Base-by-base conservation (phyloP, 2,329 filamentous ascomycete species). In the Xenoacremonium recifei region DNA sequence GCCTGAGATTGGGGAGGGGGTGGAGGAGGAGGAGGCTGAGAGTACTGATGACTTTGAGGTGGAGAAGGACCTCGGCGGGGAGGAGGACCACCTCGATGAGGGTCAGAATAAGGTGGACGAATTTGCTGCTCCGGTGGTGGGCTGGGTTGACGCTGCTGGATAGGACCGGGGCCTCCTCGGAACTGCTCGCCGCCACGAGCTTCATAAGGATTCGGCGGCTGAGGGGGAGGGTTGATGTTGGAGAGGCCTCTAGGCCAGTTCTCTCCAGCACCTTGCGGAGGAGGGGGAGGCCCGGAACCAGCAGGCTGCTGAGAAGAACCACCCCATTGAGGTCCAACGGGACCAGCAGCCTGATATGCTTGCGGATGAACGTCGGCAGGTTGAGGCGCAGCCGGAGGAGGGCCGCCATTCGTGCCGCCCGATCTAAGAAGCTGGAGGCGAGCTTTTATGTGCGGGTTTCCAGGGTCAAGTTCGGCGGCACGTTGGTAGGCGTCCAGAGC, bases 351-450 rank as follows among this genome's bases (percentile, higher is more conserved):
- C 66, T 96, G 90, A 59, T 97, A 97, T 6, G 91, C 88, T 60
- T 96, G 89, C 37, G 92, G 92, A 63, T 97, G 91, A 17, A 97
- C 90, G 66, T 99, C 93, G 59, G 95, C 92, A 6, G 93, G 92
- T 57, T 93, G 81, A n/a, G 92, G 91, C 38, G 85, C 88, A 53
- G 76, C 84, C 54, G 77, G 84, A 58, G 85, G 87, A 47, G 85
- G 76, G 55, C 85, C 75, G 47, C 88, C 84, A 60, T 82, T 85
- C 48, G 82, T 77, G 56, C 87, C 85, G 15, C 89, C 89, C 50
- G 82, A 91, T 44, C 93, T 87, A 43, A 99, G 79, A 35, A 99
- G 76, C 62, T 95, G 88, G 48, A 99, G 76, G 48, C 93, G 84
- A 44, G 91, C 90, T 68, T 97, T 97, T 75, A 99, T 97, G 65